Percentiles rank a stretch among this genome's conserved stretches.
Evolutionary conservation across 768 basidiomycete genomes (phyloP).

Genomic region (Kwoniella sp.): DNA sequence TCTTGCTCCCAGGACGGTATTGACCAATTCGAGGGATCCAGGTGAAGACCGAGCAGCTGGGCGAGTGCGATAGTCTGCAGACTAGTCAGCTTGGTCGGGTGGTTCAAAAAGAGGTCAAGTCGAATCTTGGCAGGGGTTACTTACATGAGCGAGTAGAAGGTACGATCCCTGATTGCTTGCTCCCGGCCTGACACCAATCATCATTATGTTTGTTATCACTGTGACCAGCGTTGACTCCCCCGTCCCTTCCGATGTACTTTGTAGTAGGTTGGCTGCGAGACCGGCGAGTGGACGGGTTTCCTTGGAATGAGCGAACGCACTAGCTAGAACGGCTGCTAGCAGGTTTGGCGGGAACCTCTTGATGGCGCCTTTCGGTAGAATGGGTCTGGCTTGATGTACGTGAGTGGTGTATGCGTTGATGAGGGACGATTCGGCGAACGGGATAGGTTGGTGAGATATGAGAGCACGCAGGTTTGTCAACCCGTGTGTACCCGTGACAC

Average conservation of each 20-base stretch:
- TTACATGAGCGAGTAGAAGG: constrained; percentile 28
- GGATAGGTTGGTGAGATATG: constrained; percentile 19
- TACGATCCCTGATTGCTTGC: constrained; percentile 19
- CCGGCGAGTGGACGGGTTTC: constrained; percentile 21
- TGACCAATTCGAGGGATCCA: constrained; percentile 25
- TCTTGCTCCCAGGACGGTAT: constrained; percentile 32
- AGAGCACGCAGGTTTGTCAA: constrained; percentile 26
- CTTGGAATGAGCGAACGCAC: constrained; percentile 23
- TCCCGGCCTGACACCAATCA: constrained; percentile 21
- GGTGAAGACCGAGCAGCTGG: constrained; percentile 32
- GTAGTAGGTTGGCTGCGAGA: constrained; percentile 15
- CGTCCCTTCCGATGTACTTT: not conserved
- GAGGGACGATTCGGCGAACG: constrained; percentile 23
- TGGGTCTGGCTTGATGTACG: constrained; percentile 30
- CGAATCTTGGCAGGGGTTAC: not conserved
- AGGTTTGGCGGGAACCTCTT: constrained; percentile 23
- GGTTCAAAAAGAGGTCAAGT: not conserved
- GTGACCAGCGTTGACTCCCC: constrained; percentile 22
- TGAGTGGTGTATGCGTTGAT: constrained; percentile 15
- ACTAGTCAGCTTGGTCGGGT: not conserved
- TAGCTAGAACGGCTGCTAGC: constrained; percentile 20
- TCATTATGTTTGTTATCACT: constrained; percentile 24
- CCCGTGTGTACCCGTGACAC: constrained; percentile 13
- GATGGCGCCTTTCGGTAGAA: constrained; percentile 25
- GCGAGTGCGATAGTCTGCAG: constrained; percentile 31